Percentiles rank a stretch among this genome's conserved stretches.
Conservation (phyloP, 1,284 basidiomycete species). For the Sporisorium graminicola region DNA sequence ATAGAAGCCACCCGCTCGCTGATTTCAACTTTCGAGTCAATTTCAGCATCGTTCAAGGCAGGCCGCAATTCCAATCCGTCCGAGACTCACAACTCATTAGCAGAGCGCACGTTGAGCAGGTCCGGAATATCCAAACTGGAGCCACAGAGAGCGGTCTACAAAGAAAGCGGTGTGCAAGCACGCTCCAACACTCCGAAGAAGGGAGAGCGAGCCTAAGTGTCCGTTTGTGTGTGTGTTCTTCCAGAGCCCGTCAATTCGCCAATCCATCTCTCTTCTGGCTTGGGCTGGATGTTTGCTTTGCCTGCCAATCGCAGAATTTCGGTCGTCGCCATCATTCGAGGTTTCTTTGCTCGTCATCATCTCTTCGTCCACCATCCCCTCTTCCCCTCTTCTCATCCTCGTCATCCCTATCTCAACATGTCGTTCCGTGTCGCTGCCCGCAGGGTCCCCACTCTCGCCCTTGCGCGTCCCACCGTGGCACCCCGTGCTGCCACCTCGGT, state of each 20-base stretch:
- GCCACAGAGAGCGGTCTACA: not conserved
- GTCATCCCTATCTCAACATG: conserved; percentile 35
- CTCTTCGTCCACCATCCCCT: conserved; percentile 14
- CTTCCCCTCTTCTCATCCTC: conserved; percentile 13
- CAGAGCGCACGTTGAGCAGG: conserved; percentile 4
- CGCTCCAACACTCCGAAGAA: not conserved
- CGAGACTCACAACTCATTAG: not conserved
- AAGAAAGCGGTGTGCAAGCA: not conserved
- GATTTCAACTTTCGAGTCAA: not conserved
- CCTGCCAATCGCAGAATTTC: not conserved
- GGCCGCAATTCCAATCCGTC: not conserved
- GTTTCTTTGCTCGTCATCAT: conserved; percentile 2
- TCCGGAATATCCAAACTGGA: not conserved
- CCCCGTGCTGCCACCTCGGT: conserved; percentile 45
- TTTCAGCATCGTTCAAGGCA: not conserved
- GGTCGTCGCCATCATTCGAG: conserved; percentile 27
- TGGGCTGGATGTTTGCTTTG: not conserved
- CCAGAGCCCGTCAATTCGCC: not conserved
- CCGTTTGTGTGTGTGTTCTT: not conserved
- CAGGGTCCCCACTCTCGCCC: conserved; percentile 53
- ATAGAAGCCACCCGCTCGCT: not conserved
- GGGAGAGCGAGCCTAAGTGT: not conserved
- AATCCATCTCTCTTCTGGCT: not conserved
- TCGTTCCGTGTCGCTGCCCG: conserved; percentile 51
- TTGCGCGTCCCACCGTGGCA: conserved; percentile 39